These are phyloP conservation scores for Corylus americana DNA, from an alignment of 306 rosid genomes.

Conservation along the genomic window DNA sequence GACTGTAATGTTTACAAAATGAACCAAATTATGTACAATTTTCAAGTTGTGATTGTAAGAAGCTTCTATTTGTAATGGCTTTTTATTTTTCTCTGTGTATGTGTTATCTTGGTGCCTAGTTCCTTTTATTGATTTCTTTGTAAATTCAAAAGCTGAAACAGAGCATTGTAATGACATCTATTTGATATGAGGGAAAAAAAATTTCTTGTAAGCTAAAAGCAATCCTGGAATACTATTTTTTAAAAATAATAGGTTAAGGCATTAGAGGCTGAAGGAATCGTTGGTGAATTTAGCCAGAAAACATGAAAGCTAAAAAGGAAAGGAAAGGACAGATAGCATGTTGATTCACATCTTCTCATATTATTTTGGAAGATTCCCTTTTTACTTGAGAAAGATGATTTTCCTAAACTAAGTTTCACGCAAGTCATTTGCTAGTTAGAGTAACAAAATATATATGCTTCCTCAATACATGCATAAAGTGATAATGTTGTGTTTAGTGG, in stretches of 20 bases:
- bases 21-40: no score
- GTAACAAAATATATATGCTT: neutral
- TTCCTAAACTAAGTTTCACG: neutral
- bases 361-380: neutral
- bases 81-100: no score
- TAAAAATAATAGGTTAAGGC: neutral
- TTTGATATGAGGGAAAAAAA: constrained; percentile 14
- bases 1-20: no score
- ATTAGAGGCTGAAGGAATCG: constrained; percentile 1
- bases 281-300: neutral
- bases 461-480: neutral
- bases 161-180: constrained; percentile 42
- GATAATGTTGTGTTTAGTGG: neutral
- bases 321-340: neutral
- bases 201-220: constrained; percentile 3
- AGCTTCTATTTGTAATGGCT: no score
- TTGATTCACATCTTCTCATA: neutral
- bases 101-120: no score
- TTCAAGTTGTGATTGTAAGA: no score
- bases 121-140: no score
- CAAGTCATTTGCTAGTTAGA: neutral
- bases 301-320: neutral
- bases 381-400: neutral
- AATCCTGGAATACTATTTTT: neutral
- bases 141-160: no score